Base-by-base conservation (phyloP, 2,329 filamentous ascomycete genomes). In the Nemania sp. region DNA sequence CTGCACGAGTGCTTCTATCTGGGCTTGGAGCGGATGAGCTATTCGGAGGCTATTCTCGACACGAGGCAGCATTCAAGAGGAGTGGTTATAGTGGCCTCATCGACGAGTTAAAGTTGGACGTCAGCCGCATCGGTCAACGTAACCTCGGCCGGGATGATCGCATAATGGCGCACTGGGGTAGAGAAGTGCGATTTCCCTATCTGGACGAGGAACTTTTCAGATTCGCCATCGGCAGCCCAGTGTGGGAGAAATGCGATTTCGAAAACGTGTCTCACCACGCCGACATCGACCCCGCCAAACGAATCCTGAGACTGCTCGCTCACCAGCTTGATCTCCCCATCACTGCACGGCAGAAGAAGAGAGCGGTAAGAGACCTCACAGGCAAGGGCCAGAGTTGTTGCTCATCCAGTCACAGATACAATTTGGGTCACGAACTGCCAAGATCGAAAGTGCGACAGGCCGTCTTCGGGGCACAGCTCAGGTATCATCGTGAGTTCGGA, bases 21-120 rank as follows among this genome's bases (percentile, higher is more conserved):
- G 96, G 95, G 0, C 84, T 99, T 1, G 95, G 96, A 1, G 96
- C 96, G 1, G 95, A 99, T 71, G 95, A 99, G 76, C 84, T 99
- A 1, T 98, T 99, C 72, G 95, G 91, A 15, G 95, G 95, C 7
- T 99, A 99, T 73, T 87, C 87, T 10, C 87, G 96, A 7, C 95
- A 99, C 70, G 84, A 86, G 2, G 86, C 87, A 3, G 92, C 93
- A 0, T 97, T 90, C 72, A 79, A 81, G 6, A 84, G 89, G 7
- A 77, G 79, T 17, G 90, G 91, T 0, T 92, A 91, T 67, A 62
- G 77, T 0, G 91, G 89, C 0, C 83, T 99, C 1, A 78, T 93
- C 4, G 85, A 91, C 1, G 94, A 99, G 75, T 83, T 99, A 5
- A 86, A 90, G 60, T 81, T 98, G 2, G 95, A 99, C 63, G 89